Conservation (phyloP, 805 yeast genomes). For the Metschnikowia vanudenii region DNA sequence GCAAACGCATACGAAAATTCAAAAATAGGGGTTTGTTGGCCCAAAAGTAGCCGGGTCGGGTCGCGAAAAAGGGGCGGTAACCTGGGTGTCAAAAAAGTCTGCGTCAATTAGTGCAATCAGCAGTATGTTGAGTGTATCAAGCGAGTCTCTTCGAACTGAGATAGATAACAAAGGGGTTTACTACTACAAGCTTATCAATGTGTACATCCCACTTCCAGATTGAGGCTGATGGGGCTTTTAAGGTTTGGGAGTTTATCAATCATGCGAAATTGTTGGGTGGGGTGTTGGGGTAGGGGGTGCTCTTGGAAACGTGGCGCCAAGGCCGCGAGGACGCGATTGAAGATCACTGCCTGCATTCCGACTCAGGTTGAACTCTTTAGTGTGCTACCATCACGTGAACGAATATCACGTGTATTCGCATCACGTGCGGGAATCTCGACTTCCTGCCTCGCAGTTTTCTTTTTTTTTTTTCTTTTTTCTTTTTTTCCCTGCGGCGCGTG, state of each 20-base stretch:
- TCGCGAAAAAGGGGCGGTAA: not conserved
- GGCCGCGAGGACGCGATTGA: no score
- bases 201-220: not conserved
- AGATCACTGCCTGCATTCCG: no score
- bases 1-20: no score
- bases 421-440: no score
- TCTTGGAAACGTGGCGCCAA: not conserved
- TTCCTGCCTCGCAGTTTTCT: no score
- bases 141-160: not conserved
- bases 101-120: no score
- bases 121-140: not conserved
- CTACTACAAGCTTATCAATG: not conserved
- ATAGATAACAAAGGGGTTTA: no score
- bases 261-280: conserved; percentile 9
- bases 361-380: no score
- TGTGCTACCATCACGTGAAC: not conserved
- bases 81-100: no score
- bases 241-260: not conserved
- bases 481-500: not conserved
- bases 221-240: conserved; percentile 1
- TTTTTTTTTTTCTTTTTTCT: no score
- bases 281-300: conserved; percentile 5
- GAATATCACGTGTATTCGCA: not conserved
- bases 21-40: conserved; percentile 1
- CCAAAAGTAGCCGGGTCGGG: not conserved